A percentile compares a stretch with the other conserved stretches of the same genome.
phyloP scores from a whole-genome alignment of 1,139 yeast species.

The Taiozyma sp. region DNA sequence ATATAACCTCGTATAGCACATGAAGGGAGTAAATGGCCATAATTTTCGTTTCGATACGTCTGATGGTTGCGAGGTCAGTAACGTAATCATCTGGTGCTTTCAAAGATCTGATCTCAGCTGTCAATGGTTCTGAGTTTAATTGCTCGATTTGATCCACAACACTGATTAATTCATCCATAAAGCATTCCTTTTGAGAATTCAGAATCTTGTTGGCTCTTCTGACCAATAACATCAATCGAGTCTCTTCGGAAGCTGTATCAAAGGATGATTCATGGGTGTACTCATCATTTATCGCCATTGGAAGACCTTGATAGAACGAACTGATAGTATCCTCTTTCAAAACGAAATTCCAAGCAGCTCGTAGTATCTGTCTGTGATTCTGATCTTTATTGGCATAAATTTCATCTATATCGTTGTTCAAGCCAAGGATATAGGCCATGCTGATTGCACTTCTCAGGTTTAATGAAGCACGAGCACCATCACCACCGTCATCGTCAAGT shows the following conservation, averaged over 20 bases:
- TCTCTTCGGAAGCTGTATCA: not conserved
- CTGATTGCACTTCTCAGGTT: conserved; percentile 20
- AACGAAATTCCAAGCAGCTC: conserved; percentile 26
- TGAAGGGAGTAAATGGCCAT: conserved; percentile 11
- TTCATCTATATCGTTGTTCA: conserved; percentile 25
- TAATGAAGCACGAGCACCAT: conserved; percentile 22
- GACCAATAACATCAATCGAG: conserved; percentile 5
- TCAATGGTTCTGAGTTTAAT: conserved; percentile 6
- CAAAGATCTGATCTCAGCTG: conserved; percentile 5
- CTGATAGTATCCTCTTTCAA: conserved; percentile 25
- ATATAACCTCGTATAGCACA: conserved; percentile 15
- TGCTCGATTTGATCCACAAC: conserved; percentile 13
- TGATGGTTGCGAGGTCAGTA: not conserved
- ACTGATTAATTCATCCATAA: conserved; percentile 5
- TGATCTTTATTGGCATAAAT: conserved; percentile 19
- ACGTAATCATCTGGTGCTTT: conserved; percentile 4
- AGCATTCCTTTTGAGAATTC: conserved; percentile 4
- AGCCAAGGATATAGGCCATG: conserved; percentile 27
- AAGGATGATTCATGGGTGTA: conserved; percentile 11
- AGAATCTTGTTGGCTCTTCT: conserved; percentile 11
- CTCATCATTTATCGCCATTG: conserved; percentile 20
- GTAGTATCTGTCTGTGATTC: conserved; percentile 20
- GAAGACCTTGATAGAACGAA: conserved; percentile 27
- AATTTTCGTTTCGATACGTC: conserved; percentile 3
- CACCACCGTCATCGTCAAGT: conserved; percentile 25